phyloP scores from a whole-genome alignment of 352 stramenopile genomes.

The Lagenidium sp. region DNA sequence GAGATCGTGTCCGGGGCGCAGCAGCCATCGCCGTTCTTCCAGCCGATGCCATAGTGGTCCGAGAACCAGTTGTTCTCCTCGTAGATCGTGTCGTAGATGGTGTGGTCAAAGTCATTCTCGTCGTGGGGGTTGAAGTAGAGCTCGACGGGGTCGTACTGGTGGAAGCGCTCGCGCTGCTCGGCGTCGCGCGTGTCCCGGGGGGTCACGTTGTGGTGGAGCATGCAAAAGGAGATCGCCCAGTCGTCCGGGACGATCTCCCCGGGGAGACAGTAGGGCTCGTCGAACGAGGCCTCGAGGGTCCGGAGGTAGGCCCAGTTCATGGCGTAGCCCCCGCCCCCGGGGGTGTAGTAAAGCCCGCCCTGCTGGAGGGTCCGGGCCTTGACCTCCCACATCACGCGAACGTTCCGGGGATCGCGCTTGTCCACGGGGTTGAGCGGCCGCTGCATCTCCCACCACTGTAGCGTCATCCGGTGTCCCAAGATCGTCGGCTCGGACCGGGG shows the following conservation, averaged over 20 bases:
- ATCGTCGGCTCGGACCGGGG: constrained; percentile 28
- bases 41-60: constrained; percentile 71
- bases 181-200: constrained; percentile 67
- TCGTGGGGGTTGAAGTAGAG: constrained; percentile 64
- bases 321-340: constrained; percentile 67
- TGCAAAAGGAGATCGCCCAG: constrained; percentile 85
- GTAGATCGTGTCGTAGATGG: constrained; percentile 65
- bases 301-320: constrained; percentile 82
- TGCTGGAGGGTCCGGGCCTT: constrained; percentile 32
- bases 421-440: constrained; percentile 57
- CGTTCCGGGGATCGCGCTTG: constrained; percentile 46
- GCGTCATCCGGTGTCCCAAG: constrained; percentile 80
- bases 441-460: constrained; percentile 83
- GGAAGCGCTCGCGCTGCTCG: constrained; percentile 65
- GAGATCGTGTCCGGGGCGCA: constrained; percentile 69
- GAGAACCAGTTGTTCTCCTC: constrained; percentile 87
- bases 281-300: constrained; percentile 53
- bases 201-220: constrained; percentile 57
- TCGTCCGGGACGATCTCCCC: constrained; percentile 69
- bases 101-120: constrained; percentile 61
- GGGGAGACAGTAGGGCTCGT: constrained; percentile 65
- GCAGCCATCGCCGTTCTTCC: constrained; percentile 69
- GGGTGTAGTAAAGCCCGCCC: constrained; percentile 76
- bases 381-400: constrained; percentile 38
- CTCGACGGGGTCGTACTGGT: constrained; percentile 74